Conservation (phyloP, 2,329 filamentous ascomycete species). For the Hypoxylon sp. region DNA sequence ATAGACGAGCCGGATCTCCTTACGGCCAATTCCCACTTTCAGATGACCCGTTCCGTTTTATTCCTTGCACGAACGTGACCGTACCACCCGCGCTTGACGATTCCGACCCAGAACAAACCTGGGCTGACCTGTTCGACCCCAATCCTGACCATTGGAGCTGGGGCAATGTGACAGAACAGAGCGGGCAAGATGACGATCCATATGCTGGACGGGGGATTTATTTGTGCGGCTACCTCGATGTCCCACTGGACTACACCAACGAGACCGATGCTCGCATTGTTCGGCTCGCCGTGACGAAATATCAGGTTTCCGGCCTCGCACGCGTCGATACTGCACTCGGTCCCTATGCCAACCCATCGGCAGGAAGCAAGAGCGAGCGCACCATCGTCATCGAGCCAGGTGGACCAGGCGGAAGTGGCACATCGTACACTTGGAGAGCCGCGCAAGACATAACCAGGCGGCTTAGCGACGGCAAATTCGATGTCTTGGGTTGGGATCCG, state of each 20-base stretch:
- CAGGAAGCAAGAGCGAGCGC: slow-evolving; percentile 57
- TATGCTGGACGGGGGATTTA: slow-evolving; percentile 59
- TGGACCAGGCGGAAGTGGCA: slow-evolving; percentile 64
- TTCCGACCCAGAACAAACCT: slow-evolving; percentile 52
- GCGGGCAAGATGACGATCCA: slow-evolving; percentile 44
- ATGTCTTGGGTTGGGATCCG: slow-evolving; percentile 68
- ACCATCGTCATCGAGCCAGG: slow-evolving; percentile 65
- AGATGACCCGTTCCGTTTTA: slow-evolving; percentile 61
- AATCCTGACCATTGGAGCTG: slow-evolving; percentile 62
- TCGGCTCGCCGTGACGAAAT: slow-evolving; percentile 63
- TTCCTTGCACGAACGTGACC: slow-evolving; percentile 60
- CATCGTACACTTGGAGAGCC: slow-evolving; percentile 55
- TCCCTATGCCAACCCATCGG: slow-evolving; percentile 19
- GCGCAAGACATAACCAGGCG: slow-evolving; percentile 56
- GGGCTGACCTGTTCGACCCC: slow-evolving; percentile 59
- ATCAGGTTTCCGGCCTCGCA: slow-evolving; percentile 61
- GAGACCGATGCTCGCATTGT: slow-evolving; percentile 57
- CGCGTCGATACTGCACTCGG: slow-evolving; percentile 33
- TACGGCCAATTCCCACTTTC: slow-evolving; percentile 57
- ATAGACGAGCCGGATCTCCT: slow-evolving; percentile 34
- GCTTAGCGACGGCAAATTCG: slow-evolving; percentile 58
- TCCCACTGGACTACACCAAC: slow-evolving; percentile 63
- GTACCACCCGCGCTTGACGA: slow-evolving; percentile 59
- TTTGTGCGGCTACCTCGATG: slow-evolving; percentile 62
- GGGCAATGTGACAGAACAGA: slow-evolving; percentile 50